Evolutionary conservation across 1,284 basidiomycete species (phyloP).

Genomic region (Omphalotus olearius): DNA sequence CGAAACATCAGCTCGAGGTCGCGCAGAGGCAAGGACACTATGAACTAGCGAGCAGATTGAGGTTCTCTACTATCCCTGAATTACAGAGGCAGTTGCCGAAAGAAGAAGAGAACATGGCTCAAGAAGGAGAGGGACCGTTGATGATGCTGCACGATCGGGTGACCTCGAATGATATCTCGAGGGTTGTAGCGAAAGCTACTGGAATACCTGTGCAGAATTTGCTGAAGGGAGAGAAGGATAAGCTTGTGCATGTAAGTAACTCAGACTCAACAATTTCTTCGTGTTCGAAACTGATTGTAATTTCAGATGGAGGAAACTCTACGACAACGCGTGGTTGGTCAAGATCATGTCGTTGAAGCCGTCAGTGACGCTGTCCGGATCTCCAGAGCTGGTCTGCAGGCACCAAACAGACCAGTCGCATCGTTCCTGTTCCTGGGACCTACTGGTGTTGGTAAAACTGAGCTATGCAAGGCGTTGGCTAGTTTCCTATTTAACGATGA

Average conservation of each 20-base stretch:
- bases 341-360: constrained; percentile 78
- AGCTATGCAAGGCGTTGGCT: constrained; percentile 84
- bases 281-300: background rate
- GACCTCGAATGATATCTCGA: constrained; percentile 83
- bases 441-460: constrained; percentile 88
- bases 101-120: constrained; percentile 38
- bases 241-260: constrained; percentile 75
- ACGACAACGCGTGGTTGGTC: constrained; percentile 77
- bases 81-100: constrained; percentile 72
- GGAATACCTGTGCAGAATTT: constrained; percentile 91
- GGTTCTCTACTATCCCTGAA: constrained; percentile 83
- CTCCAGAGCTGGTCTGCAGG: constrained; percentile 86
- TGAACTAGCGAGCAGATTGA: constrained; percentile 76
- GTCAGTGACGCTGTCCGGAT: constrained; percentile 88
- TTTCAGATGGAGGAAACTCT: constrained; percentile 84
- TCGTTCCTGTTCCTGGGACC: constrained; percentile 91
- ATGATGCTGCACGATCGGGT: constrained; percentile 84
- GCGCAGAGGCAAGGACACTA: constrained; percentile 84
- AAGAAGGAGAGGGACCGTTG: constrained; percentile 40
- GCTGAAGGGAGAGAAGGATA: constrained; percentile 86
- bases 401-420: constrained; percentile 83
- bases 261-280: background rate
- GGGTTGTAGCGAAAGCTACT: constrained; percentile 86
- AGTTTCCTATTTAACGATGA: constrained; percentile 88
- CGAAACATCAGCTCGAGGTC: constrained; percentile 83